A percentile compares a stretch with the other conserved stretches of the same genome.
phyloP scores from a whole-genome alignment of 257 asterid species.

The Galeopsis tetrahit region DNA sequence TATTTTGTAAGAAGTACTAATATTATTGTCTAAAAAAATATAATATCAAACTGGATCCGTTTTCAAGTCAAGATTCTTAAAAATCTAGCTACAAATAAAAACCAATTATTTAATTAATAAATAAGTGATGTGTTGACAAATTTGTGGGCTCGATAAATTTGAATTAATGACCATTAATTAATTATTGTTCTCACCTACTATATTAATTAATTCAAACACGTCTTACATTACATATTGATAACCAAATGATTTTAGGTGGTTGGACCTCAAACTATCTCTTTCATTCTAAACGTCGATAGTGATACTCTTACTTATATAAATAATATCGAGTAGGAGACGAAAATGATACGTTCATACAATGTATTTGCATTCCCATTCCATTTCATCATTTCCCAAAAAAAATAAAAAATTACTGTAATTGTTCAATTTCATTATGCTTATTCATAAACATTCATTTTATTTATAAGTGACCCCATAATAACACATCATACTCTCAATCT shows the following conservation, averaged over 20 bases:
- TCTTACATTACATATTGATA: no score
- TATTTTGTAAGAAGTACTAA: no score
- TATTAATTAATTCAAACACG: background rate
- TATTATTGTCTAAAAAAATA: no score
- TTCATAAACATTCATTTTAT: no score
- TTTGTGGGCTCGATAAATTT: background rate
- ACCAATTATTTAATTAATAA: background rate
- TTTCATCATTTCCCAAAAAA: no score
- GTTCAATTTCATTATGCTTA: no score
- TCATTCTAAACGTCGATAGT: background rate
- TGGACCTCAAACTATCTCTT: background rate
- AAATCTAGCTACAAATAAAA: background rate
- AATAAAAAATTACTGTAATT: no score
- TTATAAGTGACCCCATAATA: no score
- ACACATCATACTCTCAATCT: no score
- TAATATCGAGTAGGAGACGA: background rate
- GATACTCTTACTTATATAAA: background rate
- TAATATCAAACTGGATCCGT: background rate
- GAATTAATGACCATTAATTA: background rate
- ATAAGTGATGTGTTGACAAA: background rate
- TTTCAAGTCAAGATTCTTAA: constrained; percentile 2
- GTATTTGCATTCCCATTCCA: no score
- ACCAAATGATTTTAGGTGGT: background rate
- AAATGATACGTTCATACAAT: background rate
- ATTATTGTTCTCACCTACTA: background rate